A percentile compares a stretch with the other conserved stretches of the same genome.
Conservation (phyloP, 78 protist genomes). For the Polysphondylium violaceum region DNA sequence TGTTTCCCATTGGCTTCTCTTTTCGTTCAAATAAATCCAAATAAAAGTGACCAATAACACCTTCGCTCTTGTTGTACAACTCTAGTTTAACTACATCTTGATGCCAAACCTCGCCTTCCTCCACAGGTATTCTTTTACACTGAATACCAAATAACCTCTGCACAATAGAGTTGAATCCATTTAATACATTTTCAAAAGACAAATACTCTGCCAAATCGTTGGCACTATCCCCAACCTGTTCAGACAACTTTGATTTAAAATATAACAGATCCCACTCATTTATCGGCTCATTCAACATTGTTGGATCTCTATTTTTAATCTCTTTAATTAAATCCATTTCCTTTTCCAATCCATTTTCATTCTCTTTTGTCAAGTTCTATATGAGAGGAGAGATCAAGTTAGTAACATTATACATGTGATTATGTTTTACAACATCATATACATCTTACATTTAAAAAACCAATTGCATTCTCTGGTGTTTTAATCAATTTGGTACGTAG, state of each 20-base stretch:
- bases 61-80: constrained; percentile 12
- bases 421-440: not conserved
- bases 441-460: constrained; percentile 37
- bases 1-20: not conserved
- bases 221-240: not conserved
- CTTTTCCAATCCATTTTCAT: constrained; percentile 8
- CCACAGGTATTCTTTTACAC: constrained; percentile 12
- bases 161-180: constrained; percentile 24
- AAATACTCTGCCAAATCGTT: constrained; percentile 28
- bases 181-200: constrained; percentile 39
- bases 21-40: constrained; percentile 33
- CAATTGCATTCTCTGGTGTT: constrained; percentile 32
- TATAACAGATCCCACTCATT: constrained; percentile 29
- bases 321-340: constrained; percentile 15
- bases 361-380: constrained; percentile 20
- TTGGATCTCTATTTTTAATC: constrained; percentile 1
- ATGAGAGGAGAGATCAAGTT: not conserved
- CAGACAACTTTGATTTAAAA: constrained; percentile 4
- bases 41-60: constrained; percentile 32
- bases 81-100: constrained; percentile 13
- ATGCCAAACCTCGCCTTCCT: constrained; percentile 46
- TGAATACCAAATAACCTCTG: constrained; percentile 28
- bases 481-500: constrained; percentile 40
- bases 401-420: not conserved
- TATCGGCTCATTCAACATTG: constrained; percentile 11